Evolutionary conservation across 129 eudicot species (phyloP).

Genomic region (Pulicaria dysenterica): DNA sequence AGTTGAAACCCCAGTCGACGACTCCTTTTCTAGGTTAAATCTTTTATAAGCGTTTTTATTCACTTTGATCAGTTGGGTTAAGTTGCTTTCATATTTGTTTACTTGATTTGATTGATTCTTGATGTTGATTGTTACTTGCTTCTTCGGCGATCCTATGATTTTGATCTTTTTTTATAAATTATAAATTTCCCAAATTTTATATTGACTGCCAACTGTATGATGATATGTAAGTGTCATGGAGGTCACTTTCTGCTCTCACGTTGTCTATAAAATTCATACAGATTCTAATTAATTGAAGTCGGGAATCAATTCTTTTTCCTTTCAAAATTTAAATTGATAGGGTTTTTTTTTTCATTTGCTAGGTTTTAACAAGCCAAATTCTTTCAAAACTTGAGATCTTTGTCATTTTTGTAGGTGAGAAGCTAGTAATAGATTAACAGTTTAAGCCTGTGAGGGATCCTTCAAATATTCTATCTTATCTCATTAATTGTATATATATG

Average conservation of each 20-base stretch:
- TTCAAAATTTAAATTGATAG: neutral
- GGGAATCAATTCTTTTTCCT: conserved; percentile 4
- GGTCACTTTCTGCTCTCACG: conserved; percentile 8
- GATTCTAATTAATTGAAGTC: neutral
- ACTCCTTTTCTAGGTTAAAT: conserved; percentile 4
- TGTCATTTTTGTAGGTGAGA: conserved; percentile 21
- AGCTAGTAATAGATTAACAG: conserved; percentile 3
- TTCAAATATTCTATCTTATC: neutral
- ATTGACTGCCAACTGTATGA: conserved; percentile 32
- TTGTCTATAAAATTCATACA: neutral
- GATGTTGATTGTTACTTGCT: conserved; percentile 25
- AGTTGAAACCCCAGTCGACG: neutral
- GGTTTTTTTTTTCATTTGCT: neutral
- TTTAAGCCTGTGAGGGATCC: no score
- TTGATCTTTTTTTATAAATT: neutral
- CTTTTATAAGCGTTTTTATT: no score
- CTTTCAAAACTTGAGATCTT: neutral
- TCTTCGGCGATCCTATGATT: conserved; percentile 22
- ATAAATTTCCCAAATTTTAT: neutral
- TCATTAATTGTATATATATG: neutral
- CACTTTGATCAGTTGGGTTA: neutral
- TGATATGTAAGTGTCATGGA: conserved; percentile 14
- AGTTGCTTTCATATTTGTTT: conserved; percentile 20
- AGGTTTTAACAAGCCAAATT: conserved; percentile 16
- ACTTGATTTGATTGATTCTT: conserved; percentile 16